These are phyloP conservation scores for Cylindrotheca fusiformis DNA, from an alignment of 108 stramenopile species.

Conservation along the genomic window DNA sequence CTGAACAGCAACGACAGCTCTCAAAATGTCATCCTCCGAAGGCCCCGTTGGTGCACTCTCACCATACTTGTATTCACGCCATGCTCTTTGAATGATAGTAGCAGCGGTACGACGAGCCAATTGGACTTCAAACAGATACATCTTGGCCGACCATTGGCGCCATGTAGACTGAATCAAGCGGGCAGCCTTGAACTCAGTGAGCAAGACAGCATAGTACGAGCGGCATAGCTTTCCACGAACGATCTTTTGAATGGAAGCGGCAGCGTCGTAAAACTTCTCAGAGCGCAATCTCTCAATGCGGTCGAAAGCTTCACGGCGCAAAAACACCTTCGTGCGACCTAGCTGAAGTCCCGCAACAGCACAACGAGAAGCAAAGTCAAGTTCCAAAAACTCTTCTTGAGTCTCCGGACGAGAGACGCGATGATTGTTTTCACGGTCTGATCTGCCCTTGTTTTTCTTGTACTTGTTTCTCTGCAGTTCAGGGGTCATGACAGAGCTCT, in stretches of 20 bases:
- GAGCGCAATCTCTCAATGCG: slow-evolving; percentile 72
- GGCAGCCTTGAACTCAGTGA: slow-evolving; percentile 29
- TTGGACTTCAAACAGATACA: slow-evolving; percentile 53
- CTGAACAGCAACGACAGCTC: slow-evolving; percentile 40
- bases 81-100: slow-evolving; percentile 47
- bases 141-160: slow-evolving; percentile 42
- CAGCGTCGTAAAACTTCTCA: slow-evolving; percentile 65
- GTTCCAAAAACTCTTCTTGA: slow-evolving; percentile 54
- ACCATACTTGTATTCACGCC: slow-evolving; percentile 17
- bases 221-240: slow-evolving; percentile 59
- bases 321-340: slow-evolving; percentile 88
- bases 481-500: slow-evolving; percentile 70
- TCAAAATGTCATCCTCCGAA: slow-evolving; percentile 39
- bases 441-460: slow-evolving; percentile 17
- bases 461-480: slow-evolving; percentile 41
- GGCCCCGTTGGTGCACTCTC: slow-evolving; percentile 6
- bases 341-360: slow-evolving; percentile 85
- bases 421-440: slow-evolving; percentile 28
- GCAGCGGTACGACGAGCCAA: slow-evolving; percentile 38
- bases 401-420: slow-evolving; percentile 59
- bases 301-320: slow-evolving; percentile 88
- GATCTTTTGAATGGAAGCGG: slow-evolving; percentile 65
- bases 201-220: slow-evolving; percentile 30
- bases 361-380: slow-evolving; percentile 79
- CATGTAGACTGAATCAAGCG: slow-evolving; percentile 53